phyloP scores from a whole-genome alignment of 306 rosid species.

The Psophocarpus tetragonolobus region DNA sequence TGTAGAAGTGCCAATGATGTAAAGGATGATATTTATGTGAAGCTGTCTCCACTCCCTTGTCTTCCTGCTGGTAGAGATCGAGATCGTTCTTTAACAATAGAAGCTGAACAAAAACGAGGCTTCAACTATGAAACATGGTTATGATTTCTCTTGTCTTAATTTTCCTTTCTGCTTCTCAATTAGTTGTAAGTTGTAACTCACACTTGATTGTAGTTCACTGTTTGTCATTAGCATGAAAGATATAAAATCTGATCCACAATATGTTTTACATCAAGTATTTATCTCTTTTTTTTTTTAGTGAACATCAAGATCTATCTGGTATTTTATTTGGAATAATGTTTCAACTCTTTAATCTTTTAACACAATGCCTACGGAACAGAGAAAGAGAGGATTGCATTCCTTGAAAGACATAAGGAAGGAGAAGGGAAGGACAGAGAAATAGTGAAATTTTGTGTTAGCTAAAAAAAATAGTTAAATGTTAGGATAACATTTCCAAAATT shows the following conservation, averaged over 20 bases:
- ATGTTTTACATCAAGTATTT: not conserved
- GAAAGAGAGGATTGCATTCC: too few relatives aligned
- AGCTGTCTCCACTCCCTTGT: constrained; percentile 49
- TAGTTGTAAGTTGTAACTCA: not conserved
- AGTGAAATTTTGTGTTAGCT: too few relatives aligned
- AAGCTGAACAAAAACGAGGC: constrained; percentile 19
- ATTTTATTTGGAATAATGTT: not conserved
- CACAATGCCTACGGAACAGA: not conserved
- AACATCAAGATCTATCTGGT: not conserved
- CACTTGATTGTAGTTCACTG: not conserved
- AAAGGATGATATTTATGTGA: constrained; percentile 45
- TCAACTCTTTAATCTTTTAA: not conserved
- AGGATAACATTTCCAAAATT: too few relatives aligned
- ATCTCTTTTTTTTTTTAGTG: too few relatives aligned
- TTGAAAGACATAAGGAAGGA: too few relatives aligned
- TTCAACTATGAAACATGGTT: constrained; percentile 35
- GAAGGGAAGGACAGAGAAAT: too few relatives aligned
- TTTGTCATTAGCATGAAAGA: not conserved
- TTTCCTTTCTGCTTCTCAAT: not conserved
- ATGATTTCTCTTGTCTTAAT: not conserved
- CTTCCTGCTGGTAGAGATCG: constrained; percentile 45
- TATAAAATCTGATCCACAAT: not conserved
- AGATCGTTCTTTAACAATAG: constrained; percentile 29
- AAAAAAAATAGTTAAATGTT: too few relatives aligned
- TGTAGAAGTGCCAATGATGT: constrained; percentile 62